Conservation (phyloP, 495 filamentous ascomycete genomes). For the Aspergillus egyptiacus region DNA sequence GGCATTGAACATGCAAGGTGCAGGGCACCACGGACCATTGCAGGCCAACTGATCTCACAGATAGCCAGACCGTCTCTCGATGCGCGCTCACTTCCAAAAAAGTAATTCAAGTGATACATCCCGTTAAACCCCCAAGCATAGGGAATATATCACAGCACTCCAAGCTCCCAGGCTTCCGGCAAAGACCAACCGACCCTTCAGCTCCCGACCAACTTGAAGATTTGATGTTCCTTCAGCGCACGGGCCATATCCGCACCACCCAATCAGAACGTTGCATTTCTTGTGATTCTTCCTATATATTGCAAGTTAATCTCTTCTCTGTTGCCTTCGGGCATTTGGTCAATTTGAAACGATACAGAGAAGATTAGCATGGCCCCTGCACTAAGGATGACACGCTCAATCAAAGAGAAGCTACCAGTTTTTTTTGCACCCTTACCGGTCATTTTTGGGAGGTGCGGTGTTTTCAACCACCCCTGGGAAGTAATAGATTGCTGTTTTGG, state of each 20-base stretch:
- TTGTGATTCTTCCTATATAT: constrained; percentile 19
- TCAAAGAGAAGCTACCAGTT: constrained; percentile 91
- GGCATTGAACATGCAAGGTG: too few relatives aligned
- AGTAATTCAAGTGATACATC: too few relatives aligned
- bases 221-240: constrained; percentile 17
- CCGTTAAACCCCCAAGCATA: too few relatives aligned
- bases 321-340: constrained; percentile 72
- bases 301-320: constrained; percentile 11
- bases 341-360: constrained; percentile 81
- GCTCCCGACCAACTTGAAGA: not conserved
- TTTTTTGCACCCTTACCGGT: constrained; percentile 47
- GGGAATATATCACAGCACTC: too few relatives aligned
- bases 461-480: not conserved
- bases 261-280: constrained; percentile 9
- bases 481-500: not conserved
- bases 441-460: constrained; percentile 15
- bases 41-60: too few relatives aligned
- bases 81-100: too few relatives aligned
- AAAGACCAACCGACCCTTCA: too few relatives aligned
- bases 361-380: constrained; percentile 99
- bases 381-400: constrained; percentile 99
- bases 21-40: too few relatives aligned
- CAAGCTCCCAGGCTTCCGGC: too few relatives aligned
- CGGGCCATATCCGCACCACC: not conserved
- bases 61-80: too few relatives aligned